Percentiles rank a stretch among this genome's conserved stretches.
These are phyloP conservation scores for Ganoderma leucocontextum DNA, from an alignment of 1,284 basidiomycete genomes.

Conservation along the genomic window DNA sequence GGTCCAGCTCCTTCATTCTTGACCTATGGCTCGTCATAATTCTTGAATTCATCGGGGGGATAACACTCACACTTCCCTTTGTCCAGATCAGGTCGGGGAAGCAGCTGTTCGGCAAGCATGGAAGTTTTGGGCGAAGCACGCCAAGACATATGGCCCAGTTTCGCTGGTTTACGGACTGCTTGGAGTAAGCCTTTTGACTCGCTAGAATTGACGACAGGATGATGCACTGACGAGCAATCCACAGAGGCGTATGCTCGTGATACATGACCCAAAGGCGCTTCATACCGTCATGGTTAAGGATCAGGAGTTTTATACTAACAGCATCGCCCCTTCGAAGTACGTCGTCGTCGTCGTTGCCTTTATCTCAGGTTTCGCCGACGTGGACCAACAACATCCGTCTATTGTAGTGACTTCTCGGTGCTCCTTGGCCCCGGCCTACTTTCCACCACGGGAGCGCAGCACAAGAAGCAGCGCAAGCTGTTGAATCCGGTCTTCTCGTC, in stretches of 20 bases:
- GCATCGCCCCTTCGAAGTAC: constrained; percentile 7
- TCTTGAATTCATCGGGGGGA: background rate
- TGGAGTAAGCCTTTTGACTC: constrained; percentile 17
- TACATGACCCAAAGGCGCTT: constrained; percentile 16
- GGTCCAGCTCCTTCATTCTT: background rate
- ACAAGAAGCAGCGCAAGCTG: constrained; percentile 11
- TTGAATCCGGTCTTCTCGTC: constrained; percentile 3
- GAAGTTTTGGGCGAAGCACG: background rate
- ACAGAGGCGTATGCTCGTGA: constrained; percentile 10
- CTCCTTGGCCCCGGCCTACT: constrained; percentile 12
- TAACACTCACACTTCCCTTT: background rate
- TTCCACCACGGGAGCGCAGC: constrained; percentile 1
- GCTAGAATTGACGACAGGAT: background rate
- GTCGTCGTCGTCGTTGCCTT: background rate
- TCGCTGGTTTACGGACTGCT: constrained; percentile 31
- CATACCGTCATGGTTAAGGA: constrained; percentile 22
- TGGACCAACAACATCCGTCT: background rate
- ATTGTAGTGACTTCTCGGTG: constrained; percentile 1
- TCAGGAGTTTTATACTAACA: constrained; percentile 5
- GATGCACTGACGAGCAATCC: background rate
- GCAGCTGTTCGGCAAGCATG: background rate
- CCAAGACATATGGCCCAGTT: constrained; percentile 31
- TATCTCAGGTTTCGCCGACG: background rate
- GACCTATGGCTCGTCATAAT: background rate
- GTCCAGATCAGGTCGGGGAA: background rate